Evolutionary conservation across 306 rosid species (phyloP).

Genomic region (Echinosophora koreensis): DNA sequence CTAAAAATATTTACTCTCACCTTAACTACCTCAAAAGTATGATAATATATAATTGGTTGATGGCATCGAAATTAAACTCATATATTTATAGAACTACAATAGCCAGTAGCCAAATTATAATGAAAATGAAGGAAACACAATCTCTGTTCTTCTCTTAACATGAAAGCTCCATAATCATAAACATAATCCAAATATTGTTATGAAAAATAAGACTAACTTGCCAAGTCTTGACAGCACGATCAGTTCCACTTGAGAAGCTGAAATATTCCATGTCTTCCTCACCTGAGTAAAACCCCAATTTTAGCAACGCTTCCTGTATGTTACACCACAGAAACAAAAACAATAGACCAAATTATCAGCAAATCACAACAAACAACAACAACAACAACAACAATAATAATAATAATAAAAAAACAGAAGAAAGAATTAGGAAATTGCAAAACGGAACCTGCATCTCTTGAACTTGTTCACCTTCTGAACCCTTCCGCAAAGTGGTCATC

Average conservation of each 20-base stretch:
- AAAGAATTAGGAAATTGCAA: constrained; percentile 26
- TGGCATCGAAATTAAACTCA: no score
- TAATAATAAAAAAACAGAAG: no score
- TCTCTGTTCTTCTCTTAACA: not conserved
- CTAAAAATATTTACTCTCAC: no score
- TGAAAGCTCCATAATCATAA: not conserved
- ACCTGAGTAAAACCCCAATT: constrained; percentile 88
- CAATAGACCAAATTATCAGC: not conserved
- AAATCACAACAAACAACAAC: no score
- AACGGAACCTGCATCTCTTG: constrained; percentile 83
- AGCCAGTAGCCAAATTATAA: not conserved
- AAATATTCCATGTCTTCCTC: constrained; percentile 93
- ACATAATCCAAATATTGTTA: constrained; percentile 1
- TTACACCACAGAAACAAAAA: constrained; percentile 23
- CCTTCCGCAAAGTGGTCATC: constrained; percentile 58
- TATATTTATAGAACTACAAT: not conserved
- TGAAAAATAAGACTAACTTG: constrained; percentile 68
- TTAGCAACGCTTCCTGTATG: constrained; percentile 76
- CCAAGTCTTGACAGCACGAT: constrained; percentile 97
- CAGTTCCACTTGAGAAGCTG: constrained; percentile 86
- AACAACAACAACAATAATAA: not conserved
- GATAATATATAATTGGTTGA: no score
- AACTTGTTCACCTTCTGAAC: constrained; percentile 88
- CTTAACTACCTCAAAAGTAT: not conserved
- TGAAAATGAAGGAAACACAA: not conserved